Conservation (phyloP, 163 green algal genomes). For the Trebouxia gelatinosa region DNA sequence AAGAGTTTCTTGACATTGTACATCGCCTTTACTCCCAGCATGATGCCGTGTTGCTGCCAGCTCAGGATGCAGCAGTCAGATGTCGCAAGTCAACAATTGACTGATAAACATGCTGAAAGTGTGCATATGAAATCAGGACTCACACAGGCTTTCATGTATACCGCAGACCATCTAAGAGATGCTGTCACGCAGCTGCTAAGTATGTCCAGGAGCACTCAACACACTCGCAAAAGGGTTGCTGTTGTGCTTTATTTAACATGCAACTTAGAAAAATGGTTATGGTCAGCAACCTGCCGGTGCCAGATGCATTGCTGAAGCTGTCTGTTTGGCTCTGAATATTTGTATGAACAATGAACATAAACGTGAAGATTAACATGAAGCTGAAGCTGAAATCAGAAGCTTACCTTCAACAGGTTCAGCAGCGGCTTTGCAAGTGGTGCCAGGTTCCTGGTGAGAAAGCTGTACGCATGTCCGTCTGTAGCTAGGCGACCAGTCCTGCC, state of each 20-base stretch:
- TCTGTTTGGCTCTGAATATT: not conserved
- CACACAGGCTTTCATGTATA: no score
- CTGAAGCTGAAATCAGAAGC: not conserved
- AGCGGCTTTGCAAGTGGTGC: conserved; percentile 68
- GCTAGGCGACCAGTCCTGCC: conserved; percentile 84
- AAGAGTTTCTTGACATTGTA: conserved; percentile 20
- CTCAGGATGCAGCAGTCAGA: conserved; percentile 16
- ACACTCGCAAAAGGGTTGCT: no score
- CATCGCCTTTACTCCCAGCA: conserved; percentile 3
- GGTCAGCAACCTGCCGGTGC: no score
- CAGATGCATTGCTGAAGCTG: no score
- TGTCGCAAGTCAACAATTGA: no score
- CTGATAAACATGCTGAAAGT: no score
- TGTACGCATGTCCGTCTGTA: conserved; percentile 78
- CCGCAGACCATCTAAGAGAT: no score
- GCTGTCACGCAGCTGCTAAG: no score
- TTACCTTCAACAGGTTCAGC: conserved; percentile 63
- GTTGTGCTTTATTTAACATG: no score
- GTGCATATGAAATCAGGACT: no score
- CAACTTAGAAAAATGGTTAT: no score
- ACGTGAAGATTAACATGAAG: not conserved
- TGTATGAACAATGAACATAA: not conserved
- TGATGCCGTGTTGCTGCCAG: conserved; percentile 18
- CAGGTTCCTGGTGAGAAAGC: conserved; percentile 86
- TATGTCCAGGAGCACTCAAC: no score